These are phyloP conservation scores for Aspergillus quadricinctus DNA, from an alignment of 2,329 filamentous ascomycete species.

Conservation along the genomic window DNA sequence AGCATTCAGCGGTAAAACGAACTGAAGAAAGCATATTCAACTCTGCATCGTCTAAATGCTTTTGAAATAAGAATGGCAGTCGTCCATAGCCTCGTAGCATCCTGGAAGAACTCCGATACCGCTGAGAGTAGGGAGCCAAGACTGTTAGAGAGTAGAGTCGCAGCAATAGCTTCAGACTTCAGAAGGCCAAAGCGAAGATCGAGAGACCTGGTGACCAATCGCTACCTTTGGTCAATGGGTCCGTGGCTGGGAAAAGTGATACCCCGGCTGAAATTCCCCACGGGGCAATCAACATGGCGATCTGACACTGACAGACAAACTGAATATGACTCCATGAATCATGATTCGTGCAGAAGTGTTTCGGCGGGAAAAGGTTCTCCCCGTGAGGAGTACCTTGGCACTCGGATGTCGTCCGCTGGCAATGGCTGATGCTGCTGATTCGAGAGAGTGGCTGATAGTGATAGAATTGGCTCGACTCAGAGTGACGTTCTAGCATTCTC, in stretches of 20 bases:
- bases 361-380: conserved; percentile 10
- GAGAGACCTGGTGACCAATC: background rate
- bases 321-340: background rate
- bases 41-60: background rate
- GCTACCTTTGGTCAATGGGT: background rate
- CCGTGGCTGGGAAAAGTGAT: background rate
- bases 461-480: too few relatives aligned
- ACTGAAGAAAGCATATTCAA: background rate
- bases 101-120: conserved; percentile 4
- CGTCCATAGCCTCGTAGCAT: background rate
- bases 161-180: too few relatives aligned
- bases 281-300: background rate
- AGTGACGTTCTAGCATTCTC: too few relatives aligned
- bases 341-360: background rate
- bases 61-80: too few relatives aligned
- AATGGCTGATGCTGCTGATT: too few relatives aligned
- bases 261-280: background rate
- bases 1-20: background rate
- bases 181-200: too few relatives aligned
- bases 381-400: background rate
- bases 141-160: too few relatives aligned
- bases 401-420: background rate
- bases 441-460: background rate
- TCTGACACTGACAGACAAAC: background rate
- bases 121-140: background rate